Evolutionary conservation across 2,329 filamentous ascomycete genomes (phyloP), one percentile per base, ranked within the genome.

Genomic region (Aspergillus sp.): DNA sequence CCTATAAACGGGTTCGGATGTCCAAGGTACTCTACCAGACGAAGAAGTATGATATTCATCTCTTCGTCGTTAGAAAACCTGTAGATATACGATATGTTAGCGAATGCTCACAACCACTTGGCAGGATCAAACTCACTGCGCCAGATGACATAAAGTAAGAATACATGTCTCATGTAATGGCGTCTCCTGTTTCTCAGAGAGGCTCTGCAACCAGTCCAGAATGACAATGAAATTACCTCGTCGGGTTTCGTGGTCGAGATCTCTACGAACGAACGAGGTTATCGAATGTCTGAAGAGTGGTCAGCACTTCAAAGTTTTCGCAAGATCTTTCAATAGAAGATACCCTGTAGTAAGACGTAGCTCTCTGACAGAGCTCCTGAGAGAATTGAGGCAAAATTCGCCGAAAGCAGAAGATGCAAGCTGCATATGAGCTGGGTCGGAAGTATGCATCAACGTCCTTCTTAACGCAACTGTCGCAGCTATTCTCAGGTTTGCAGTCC

Each of bases 321-420:
- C 25, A 28, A 28, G 25, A 28, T 28, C 25, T 28, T 8, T 8
- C 25, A 28, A 28, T 28, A 8, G 2, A 8, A 52, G 65, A 65
- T 65, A 89, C 81, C 89, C 90, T 60, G 93, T 90, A 39, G 89
- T 89, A 67, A 97, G 85, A 32, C 94, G 88, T 28, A 98, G 80
- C 73, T 98, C 95, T 70, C 94, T 86, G 19, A 92, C 76, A 1
- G 93, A 96, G 74, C 93, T 96, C 64, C 89, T 88, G 41, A 98
- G 80, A 0, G 90, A 91, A 66, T 89, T 86, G 4, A 97, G 79
- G 70, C 92, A 93, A 85, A 91, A 94, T 69, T 93, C 88, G 0
- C 91, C 92, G 43, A 91, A 78, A 0, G 79, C 74, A 8, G 91
- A 92, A 1, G 78, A 80, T 60, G 88, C 85, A 2, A 97, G 78